Evolutionary conservation across 73 alveolate species (phyloP).

Genomic region (Tetrahymena malaccensis): DNA sequence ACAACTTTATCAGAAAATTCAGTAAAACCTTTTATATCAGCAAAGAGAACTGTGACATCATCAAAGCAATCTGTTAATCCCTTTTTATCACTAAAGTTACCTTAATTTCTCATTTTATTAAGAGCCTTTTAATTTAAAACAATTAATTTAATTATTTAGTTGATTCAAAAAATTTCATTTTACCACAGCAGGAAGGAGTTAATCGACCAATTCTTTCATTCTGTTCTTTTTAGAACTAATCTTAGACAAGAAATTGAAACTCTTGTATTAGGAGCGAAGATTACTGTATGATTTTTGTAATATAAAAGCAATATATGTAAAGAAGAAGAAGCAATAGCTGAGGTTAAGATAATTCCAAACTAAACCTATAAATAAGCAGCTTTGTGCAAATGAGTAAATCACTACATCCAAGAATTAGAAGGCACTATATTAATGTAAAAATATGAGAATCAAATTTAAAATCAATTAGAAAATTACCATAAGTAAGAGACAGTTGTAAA

Average conservation of each 20-base stretch:
- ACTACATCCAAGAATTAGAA: not conserved
- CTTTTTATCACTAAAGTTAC: not conserved
- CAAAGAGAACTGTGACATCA: slow-evolving; percentile 30
- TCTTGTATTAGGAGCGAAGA: not conserved
- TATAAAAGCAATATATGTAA: not conserved
- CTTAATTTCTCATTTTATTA: not conserved
- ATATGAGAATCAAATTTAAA: not conserved
- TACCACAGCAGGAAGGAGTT: not conserved
- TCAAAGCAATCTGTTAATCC: slow-evolving; percentile 20
- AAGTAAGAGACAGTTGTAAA: not conserved
- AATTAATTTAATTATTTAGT: not conserved
- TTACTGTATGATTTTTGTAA: not conserved
- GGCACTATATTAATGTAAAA: not conserved
- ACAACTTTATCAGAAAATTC: slow-evolving; percentile 17
- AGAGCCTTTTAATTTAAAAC: not conserved
- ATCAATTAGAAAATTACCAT: not conserved
- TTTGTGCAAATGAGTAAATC: not conserved
- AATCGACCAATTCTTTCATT: not conserved
- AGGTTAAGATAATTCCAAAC: not conserved
- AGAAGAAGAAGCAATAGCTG: not conserved
- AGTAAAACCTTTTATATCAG: slow-evolving; percentile 36
- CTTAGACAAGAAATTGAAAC: not conserved
- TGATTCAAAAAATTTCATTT: not conserved
- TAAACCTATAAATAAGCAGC: not conserved
- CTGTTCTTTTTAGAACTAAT: not conserved